Conservation (phyloP, 257 asterid genomes). For the Anisodus tanguticus region DNA sequence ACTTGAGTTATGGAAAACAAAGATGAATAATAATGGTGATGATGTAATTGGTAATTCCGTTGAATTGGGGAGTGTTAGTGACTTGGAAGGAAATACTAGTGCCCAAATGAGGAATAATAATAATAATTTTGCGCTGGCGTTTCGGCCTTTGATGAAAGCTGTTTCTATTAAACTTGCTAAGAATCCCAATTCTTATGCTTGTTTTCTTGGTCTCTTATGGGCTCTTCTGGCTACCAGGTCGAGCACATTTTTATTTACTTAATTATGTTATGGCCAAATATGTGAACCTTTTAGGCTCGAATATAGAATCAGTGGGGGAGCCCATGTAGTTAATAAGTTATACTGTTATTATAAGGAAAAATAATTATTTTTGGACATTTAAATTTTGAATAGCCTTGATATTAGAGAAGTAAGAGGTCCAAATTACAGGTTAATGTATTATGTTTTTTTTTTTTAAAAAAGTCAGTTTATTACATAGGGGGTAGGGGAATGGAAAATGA, state of each 20-base stretch:
- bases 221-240: constrained; percentile 57
- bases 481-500: too few species aligned
- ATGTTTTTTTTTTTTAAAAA: too few species aligned
- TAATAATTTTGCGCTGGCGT: constrained; percentile 19
- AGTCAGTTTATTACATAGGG: too few species aligned
- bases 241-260: not conserved
- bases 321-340: not conserved
- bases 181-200: constrained; percentile 68
- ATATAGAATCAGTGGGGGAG: not conserved
- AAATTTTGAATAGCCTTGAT: not conserved
- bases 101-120: not conserved
- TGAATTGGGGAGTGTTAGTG: constrained; percentile 12
- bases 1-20: constrained; percentile 35
- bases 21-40: not conserved
- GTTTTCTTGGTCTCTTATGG: constrained; percentile 58
- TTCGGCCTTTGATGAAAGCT: constrained; percentile 39
- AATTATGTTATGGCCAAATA: not conserved
- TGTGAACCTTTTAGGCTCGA: rapidly evolving
- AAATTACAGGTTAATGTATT: not conserved
- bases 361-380: not conserved
- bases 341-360: not conserved
- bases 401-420: not conserved
- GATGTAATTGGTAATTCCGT: not conserved
- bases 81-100: constrained; percentile 4
- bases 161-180: constrained; percentile 53